phyloP scores from a whole-genome alignment of 208 protist species.

The Trypanosoma conorhini region DNA sequence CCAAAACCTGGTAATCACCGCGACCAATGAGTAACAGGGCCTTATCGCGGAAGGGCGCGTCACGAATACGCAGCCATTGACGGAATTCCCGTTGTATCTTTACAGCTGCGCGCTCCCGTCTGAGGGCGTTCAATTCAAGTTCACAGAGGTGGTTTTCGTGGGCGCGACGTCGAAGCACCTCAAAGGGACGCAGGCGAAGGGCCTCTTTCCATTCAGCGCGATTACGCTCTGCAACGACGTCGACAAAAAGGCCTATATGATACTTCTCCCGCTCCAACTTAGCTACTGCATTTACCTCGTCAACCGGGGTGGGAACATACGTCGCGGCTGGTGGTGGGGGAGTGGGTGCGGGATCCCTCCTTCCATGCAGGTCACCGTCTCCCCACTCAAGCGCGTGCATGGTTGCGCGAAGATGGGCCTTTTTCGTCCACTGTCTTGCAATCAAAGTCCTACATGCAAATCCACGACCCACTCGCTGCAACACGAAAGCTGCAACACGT shows the following conservation, averaged over 20 bases:
- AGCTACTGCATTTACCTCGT: constrained; percentile 19
- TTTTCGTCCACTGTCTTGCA: neutral
- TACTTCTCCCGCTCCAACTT: constrained; percentile 52
- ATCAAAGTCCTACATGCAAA: constrained; percentile 24
- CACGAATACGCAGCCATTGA: constrained; percentile 42
- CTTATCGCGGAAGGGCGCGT: constrained; percentile 41
- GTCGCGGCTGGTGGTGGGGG: neutral
- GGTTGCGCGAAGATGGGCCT: neutral
- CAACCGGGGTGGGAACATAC: constrained; percentile 23
- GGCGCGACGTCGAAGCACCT: constrained; percentile 50
- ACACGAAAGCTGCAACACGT: neutral
- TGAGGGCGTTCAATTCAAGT: constrained; percentile 35
- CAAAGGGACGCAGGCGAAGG: constrained; percentile 45
- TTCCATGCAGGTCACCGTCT: neutral
- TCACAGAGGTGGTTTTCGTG: constrained; percentile 35
- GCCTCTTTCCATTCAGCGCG: constrained; percentile 44
- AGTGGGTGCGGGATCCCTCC: neutral
- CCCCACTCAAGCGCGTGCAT: constrained; percentile 11
- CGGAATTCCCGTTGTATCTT: constrained; percentile 73
- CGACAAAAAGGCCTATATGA: constrained; percentile 62
- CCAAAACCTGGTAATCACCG: constrained; percentile 48
- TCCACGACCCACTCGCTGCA: constrained; percentile 40
- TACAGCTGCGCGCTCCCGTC: constrained; percentile 43
- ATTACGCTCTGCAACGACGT: constrained; percentile 42
- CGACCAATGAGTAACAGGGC: constrained; percentile 42